Evolutionary conservation across 352 stramenopile genomes (phyloP), one percentile per base, ranked within the genome.

Genomic region (Phytophthora palmivora): DNA sequence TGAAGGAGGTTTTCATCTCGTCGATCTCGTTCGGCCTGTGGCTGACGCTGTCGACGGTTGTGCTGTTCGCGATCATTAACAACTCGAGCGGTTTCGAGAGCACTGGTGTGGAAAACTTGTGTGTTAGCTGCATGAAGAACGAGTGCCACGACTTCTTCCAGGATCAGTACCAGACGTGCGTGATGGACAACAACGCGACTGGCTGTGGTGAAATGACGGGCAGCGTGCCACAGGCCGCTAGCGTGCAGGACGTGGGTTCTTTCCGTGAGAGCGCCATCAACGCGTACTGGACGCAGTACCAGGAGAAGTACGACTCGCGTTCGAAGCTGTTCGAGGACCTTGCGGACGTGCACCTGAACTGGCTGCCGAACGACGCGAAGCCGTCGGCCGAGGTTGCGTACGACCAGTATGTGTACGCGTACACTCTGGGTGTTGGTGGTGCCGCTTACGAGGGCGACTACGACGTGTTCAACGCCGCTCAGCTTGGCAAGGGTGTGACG

Each of bases 11-110:
- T 49, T 91, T 91, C 56, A 78, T 91, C 37, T 77, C 73, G 15
- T 88, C 79, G 28, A 88, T 89, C 50, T 65, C 63, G 42, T 91
- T 90, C 55, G 82, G 82, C 28, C 50, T 89, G 42, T 91, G 79
- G 80, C 61, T 91, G 46, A 79, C 76, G 41, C 26, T 91, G 39
- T 89, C 76, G 41, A 89, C 80, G 1, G 71, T 91, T 7, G 78
- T 89, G 28, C 49, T 91, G 44, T 91, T 91, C 42, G 63, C 51
- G 15, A 50, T 91, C 6, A 43, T 85, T 5, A 81, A 87, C 76
- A 84, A 88, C 65, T 74, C 82, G 36, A 67, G 71, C 34, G 78
- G 79, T 32, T 91, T 88, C 44, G 62, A 82, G 51, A 52, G 54
- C 12, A 65, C 72, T 3, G 79, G 79, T 30, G 76, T 79, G 7